Evolutionary conservation across 73 alveolate species (phyloP).

Genomic region (Symbiodinium natans): DNA sequence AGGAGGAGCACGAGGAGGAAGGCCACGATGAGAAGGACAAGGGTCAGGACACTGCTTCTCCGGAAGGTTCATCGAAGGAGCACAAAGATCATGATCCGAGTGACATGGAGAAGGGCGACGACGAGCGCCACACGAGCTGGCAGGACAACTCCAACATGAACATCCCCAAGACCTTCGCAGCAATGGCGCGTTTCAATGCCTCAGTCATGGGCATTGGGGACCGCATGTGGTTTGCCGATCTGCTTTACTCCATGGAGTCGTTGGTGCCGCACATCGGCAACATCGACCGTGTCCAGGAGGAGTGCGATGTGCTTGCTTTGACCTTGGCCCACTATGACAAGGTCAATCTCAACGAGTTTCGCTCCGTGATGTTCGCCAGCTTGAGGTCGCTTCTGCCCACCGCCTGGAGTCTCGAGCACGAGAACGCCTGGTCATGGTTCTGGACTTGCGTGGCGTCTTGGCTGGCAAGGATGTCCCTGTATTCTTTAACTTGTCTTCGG

Average conservation of each 20-base stretch:
- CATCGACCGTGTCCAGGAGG: conserved; percentile 11
- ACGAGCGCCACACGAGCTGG: neutral
- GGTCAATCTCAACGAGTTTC: neutral
- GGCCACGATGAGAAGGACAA: neutral
- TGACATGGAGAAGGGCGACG: neutral
- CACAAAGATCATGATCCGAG: neutral
- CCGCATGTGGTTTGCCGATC: neutral
- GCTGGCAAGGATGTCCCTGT: no score
- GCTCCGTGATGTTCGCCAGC: neutral
- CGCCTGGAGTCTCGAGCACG: neutral
- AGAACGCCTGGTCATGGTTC: conserved; percentile 10
- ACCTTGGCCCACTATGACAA: neutral
- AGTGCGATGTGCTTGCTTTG: neutral
- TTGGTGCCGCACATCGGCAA: neutral
- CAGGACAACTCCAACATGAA: neutral
- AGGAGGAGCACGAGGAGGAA: neutral
- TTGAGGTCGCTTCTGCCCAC: neutral
- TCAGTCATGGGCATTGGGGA: conserved; percentile 8
- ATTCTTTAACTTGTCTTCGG: no score
- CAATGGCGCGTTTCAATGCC: neutral
- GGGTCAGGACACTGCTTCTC: neutral
- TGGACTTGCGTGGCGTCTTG: neutral
- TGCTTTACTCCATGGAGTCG: conserved; percentile 1
- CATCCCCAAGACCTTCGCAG: conserved; percentile 14
- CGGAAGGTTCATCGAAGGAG: neutral